A percentile compares a stretch with the other conserved stretches of the same genome.
Conservation (phyloP, 306 rosid species). For the Vachellia pachyceras region DNA sequence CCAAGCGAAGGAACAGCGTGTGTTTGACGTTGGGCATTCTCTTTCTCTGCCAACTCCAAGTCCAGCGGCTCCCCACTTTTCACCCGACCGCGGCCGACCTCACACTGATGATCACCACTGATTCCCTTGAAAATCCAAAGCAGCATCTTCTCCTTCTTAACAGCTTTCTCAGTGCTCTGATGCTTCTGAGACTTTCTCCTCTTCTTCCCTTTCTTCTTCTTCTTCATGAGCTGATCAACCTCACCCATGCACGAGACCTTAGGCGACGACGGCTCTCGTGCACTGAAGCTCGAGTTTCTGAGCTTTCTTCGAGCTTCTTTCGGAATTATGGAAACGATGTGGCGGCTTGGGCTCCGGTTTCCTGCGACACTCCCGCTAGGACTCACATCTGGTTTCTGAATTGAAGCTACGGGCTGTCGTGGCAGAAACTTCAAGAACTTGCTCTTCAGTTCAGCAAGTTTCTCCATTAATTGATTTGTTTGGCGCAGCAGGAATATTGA, state of each 20-base stretch:
- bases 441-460: constrained; percentile 27
- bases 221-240: constrained; percentile 45
- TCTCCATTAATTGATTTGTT: constrained; percentile 41
- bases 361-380: constrained; percentile 32
- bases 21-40: too few relatives aligned
- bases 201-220: constrained; percentile 15
- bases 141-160: constrained; percentile 24
- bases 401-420: constrained; percentile 43
- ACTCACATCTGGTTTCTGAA: constrained; percentile 47
- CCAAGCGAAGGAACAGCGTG: constrained; percentile 37
- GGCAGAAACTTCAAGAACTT: constrained; percentile 48
- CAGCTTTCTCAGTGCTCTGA: constrained; percentile 17
- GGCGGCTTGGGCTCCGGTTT: constrained; percentile 36
- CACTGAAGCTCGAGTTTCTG: constrained; percentile 42
- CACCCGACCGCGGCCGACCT: too few relatives aligned
- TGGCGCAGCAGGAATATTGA: background rate
- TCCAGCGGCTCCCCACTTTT: too few relatives aligned
- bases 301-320: constrained; percentile 57
- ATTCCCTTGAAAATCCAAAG: constrained; percentile 38
- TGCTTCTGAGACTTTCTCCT: constrained; percentile 1
- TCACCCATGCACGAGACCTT: constrained; percentile 71
- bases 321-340: constrained; percentile 48
- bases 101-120: too few relatives aligned
- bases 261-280: constrained; percentile 60
- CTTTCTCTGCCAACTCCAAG: too few relatives aligned